Evolutionary conservation across 305 asterid species (phyloP), one percentile per base, ranked within the genome.

Genomic region (Fraxinus albicans): DNA sequence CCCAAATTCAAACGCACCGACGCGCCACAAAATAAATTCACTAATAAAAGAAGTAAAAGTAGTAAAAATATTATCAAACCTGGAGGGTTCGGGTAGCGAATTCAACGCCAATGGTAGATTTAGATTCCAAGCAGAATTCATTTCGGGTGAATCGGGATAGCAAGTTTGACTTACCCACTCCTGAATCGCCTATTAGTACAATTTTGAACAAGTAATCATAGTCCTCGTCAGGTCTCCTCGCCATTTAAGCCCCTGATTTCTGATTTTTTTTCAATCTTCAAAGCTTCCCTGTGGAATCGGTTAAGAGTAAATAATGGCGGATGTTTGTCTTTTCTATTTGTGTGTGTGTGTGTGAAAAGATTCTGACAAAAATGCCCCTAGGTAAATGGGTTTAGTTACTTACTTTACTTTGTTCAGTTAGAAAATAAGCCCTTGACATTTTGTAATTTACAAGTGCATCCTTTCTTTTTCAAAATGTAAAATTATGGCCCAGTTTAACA

Each of bases 11-110:
- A 47, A 9, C 0, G 17, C n/a, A 44, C 55, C 2, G 55, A 44
- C 5, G 4, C 13, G 55, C 72, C 77, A 60, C 44, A 17, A 17
- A 42, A 44, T 34, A 34, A 63, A 34, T 78, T 67, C 36, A 25
- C 79, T 78, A 78, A 81, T 58, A 82, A 44, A 60, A 77, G 77
- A 6, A 80, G 25, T 10, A 81, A 33, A 55, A 33, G 53, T 35
- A 19, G 23, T 9, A 78, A 33, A 67, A 33, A 53, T 17, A 19
- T 42, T 55, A 19, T 12, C 15, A 65, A 10, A 88, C 91, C 91
- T 89, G 91, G 42, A 88, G 91, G 27, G 90, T 86, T 50, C 91
- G 89, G 60, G 91, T 86, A 31, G 91, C 91, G 87, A 88, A 88
- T 79, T 88, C 91, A 82, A 88, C 91, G 80, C 91, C 91, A 79